Percentiles rank a stretch among this genome's conserved stretches.
These are phyloP conservation scores for Russula vinacea DNA, from an alignment of 768 basidiomycete species.

Conservation along the genomic window DNA sequence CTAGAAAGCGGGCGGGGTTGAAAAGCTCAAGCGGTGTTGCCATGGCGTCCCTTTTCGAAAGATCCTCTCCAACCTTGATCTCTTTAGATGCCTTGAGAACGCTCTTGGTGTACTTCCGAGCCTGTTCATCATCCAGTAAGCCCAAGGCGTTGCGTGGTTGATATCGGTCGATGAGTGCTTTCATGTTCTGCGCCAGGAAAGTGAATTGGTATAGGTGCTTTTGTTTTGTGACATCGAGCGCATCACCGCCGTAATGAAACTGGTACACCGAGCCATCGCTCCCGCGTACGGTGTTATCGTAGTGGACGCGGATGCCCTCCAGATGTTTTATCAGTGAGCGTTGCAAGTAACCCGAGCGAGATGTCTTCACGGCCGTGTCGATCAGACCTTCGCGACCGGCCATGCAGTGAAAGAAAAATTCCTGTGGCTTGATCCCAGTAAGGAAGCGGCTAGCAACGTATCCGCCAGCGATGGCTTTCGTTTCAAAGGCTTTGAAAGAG, in stretches of 20 bases:
- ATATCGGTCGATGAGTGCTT: slow-evolving; percentile 71
- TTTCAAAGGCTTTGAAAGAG: slow-evolving; percentile 95
- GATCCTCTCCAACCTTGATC: slow-evolving; percentile 41
- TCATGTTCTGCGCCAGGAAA: slow-evolving; percentile 84
- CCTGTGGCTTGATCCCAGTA: slow-evolving; percentile 96
- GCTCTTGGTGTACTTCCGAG: slow-evolving; percentile 82
- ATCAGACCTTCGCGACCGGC: slow-evolving; percentile 98
- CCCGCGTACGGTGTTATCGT: slow-evolving; percentile 96
- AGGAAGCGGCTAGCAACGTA: slow-evolving; percentile 98
- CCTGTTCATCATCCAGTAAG: slow-evolving; percentile 63
- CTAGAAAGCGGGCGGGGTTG: slow-evolving; percentile 76
- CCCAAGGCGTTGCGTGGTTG: slow-evolving; percentile 57
- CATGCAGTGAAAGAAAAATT: slow-evolving; percentile 99
- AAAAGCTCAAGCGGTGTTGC: slow-evolving; percentile 72
- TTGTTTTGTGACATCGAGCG: slow-evolving; percentile 94
- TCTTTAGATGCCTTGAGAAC: slow-evolving; percentile 67
- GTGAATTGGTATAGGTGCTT: slow-evolving; percentile 93
- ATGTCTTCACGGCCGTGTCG: slow-evolving; percentile 98
- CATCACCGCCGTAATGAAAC: slow-evolving; percentile 96
- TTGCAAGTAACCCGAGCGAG: slow-evolving; percentile 96
- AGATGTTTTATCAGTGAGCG: slow-evolving; percentile 98
- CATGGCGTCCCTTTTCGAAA: slow-evolving; percentile 56
- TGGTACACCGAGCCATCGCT: slow-evolving; percentile 92
- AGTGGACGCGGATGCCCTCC: slow-evolving; percentile 94
- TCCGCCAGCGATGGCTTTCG: slow-evolving; percentile 96